phyloP scores from a whole-genome alignment of 108 stramenopile species.

The Skeletonema marinoi region DNA sequence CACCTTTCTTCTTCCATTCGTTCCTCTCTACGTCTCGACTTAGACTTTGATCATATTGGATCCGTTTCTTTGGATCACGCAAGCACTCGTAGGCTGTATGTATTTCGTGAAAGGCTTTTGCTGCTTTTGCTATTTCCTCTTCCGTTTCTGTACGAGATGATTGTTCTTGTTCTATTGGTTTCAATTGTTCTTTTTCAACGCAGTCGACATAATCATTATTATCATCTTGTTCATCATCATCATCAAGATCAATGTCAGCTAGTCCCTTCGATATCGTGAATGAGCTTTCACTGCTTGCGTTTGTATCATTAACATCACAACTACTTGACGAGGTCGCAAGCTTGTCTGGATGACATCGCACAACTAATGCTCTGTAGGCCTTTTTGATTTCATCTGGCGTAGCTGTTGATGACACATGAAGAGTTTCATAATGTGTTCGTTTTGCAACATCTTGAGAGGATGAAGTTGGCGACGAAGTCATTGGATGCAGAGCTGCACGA shows the following conservation, averaged over 20 bases:
- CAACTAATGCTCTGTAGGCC: conserved; percentile 64
- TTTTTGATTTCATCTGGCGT: conserved; percentile 72
- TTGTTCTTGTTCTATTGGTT: conserved; percentile 1
- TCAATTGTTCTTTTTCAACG: not conserved
- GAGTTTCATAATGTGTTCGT: conserved; percentile 71
- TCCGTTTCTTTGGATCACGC: conserved; percentile 51
- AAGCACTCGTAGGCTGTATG: conserved; percentile 73
- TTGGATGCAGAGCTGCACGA: not conserved
- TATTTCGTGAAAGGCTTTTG: conserved; percentile 54
- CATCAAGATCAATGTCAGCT: conserved; percentile 34
- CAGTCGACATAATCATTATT: not conserved
- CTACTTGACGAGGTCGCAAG: not conserved
- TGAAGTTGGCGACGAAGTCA: not conserved
- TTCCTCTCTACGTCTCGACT: conserved; percentile 34
- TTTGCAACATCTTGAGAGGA: not conserved
- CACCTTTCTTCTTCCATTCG: conserved; percentile 35
- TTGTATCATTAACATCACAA: not conserved
- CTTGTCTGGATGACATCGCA: conserved; percentile 73
- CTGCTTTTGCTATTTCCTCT: conserved; percentile 5
- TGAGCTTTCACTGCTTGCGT: not conserved
- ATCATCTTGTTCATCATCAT: conserved; percentile 23
- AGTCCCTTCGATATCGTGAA: not conserved
- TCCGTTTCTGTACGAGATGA: conserved; percentile 8
- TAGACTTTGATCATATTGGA: conserved; percentile 61
- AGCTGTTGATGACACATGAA: conserved; percentile 66